Conservation (phyloP, 2,329 filamentous ascomycete genomes). For the Xylariomycetidae sp. region DNA sequence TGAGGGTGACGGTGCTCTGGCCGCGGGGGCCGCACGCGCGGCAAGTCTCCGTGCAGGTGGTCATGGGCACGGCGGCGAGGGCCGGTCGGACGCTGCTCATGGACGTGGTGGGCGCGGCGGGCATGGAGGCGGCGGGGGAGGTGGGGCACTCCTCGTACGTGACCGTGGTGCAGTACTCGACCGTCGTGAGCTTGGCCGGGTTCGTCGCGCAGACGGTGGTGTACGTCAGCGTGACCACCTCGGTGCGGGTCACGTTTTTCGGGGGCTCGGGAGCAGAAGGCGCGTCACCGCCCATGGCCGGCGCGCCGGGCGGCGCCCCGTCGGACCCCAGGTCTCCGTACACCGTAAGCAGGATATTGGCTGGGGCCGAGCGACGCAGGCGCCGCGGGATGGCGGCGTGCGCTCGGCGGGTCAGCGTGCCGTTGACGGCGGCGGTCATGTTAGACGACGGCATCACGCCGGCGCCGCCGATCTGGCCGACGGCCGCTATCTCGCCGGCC, state of each 20-base stretch:
- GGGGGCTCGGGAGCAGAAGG: background rate
- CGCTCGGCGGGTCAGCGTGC: slow-evolving; percentile 1
- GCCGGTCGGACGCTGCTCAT: background rate
- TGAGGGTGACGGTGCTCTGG: slow-evolving; percentile 28
- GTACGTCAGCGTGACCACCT: slow-evolving; percentile 26
- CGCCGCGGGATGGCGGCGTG: slow-evolving; percentile 5
- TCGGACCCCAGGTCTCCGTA: slow-evolving; percentile 33
- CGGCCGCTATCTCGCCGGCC: background rate
- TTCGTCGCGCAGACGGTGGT: slow-evolving; percentile 30
- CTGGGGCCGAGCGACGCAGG: slow-evolving; percentile 22
- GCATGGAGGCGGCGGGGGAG: background rate
- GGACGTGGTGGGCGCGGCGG: background rate
- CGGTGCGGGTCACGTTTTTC: slow-evolving; percentile 17
- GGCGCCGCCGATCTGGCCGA: background rate
- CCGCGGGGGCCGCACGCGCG: slow-evolving; percentile 25
- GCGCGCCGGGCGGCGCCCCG: slow-evolving; percentile 26
- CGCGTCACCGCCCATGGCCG: slow-evolving; percentile 21
- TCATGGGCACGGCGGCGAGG: slow-evolving; percentile 19
- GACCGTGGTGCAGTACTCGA: slow-evolving; percentile 27
- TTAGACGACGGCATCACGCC: slow-evolving; percentile 5
- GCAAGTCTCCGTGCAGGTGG: slow-evolving; percentile 24
- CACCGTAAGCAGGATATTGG: slow-evolving; percentile 34
- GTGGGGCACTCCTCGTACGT: slow-evolving; percentile 10
- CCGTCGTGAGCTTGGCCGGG: slow-evolving; percentile 24
- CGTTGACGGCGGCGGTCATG: background rate